Base-by-base conservation (phyloP, 805 yeast genomes). In the Candida pseudoglaebosa region DNA sequence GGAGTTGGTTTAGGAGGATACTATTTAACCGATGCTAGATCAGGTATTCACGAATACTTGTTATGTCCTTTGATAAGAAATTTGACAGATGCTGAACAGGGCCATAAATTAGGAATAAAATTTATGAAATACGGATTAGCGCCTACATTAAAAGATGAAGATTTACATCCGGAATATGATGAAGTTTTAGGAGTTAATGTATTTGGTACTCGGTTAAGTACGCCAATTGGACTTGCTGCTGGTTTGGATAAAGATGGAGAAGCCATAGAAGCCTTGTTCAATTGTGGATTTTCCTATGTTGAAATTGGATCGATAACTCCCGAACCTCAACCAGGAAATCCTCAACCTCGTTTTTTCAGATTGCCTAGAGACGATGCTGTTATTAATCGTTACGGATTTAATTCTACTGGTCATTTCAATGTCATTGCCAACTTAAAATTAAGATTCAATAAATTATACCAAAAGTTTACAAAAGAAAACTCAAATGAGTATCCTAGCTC, bases 221-320 rank as follows among this genome's bases (percentile, higher is more conserved):
- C 82, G 40, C 97, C 98, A 17, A 69, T 91, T 36, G 97, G 97
- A 10, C 73, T 90, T 51, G 97, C 98, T 36, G 98, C 98, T 18
- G 98, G 98, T 9, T 75, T 91, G 47, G 98, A 91, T 61, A 91
- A 91, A 64, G 82, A 90, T 53, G 98, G 87, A 37, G 95, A 88
- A 54, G 95, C 87, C 15, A 78, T 91, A 48, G 97, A 91, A 50
- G 66, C 89, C 0, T 70, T 91, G 42, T 81, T 82, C 49, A 72
- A 80, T 46, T 56, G 75, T 39, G 98, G 98, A 2, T 90, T 90
- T 53, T 79, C 91, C 12, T 87, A 87, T 59, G 93, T 88, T 47
- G 98, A 91, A 62, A 76, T 91, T 43, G 98, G 98, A 2, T 85
- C 95, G 2, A 80, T 91, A 35, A 91, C 98, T 5, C 98, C 98